Evolutionary conservation across 441 rosid species (phyloP), one percentile per base, ranked within the genome.

Genomic region (Manihot esculenta): DNA sequence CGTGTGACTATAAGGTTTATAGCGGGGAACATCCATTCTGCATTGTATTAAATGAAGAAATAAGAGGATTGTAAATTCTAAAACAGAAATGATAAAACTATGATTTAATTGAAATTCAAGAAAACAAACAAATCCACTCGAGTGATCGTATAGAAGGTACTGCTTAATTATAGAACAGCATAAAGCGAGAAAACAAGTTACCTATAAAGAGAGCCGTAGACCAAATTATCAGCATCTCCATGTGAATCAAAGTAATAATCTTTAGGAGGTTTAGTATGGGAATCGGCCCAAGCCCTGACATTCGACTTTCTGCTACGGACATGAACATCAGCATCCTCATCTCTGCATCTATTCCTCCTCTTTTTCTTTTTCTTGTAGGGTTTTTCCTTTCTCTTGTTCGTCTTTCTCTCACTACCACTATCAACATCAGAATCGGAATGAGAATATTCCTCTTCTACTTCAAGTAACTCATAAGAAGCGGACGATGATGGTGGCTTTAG

Each of bases 21-120:
- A 88, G 51, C 87, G 89, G 17, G 97, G 96, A 62, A 94, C 87
- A 73, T 91, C 84, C 99, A 90, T 90, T 79, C 99, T 92, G 84
- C 87, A 87, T 65, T 24, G 60, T 15, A 69, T 45, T 63, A 70
- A 54, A 48, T 8, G 9, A 11, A 60, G 24, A n/a, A 35, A n/a
- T 53, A 20, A 38, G 7, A 38, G 8, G 42, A 38, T 21, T 51
- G 42, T 58, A 60, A 79, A 69, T 10, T 59, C 70, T 41, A 17
- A n/a, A 72, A 26, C 44, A 33, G 49, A 50, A 61, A 38, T 45
- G 61, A 72, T 26, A 30, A 23, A 12, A 8, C 8, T 30, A 27
- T 2, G 50, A 26, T 41, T 15, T 48, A 48, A 49, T 12, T 35
- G 53, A 26, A 61, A 35, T 44, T 49, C 62, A 48, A n/a, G 63